Base-by-base conservation (phyloP, 345 rosid genomes). In the Punica granatum region DNA sequence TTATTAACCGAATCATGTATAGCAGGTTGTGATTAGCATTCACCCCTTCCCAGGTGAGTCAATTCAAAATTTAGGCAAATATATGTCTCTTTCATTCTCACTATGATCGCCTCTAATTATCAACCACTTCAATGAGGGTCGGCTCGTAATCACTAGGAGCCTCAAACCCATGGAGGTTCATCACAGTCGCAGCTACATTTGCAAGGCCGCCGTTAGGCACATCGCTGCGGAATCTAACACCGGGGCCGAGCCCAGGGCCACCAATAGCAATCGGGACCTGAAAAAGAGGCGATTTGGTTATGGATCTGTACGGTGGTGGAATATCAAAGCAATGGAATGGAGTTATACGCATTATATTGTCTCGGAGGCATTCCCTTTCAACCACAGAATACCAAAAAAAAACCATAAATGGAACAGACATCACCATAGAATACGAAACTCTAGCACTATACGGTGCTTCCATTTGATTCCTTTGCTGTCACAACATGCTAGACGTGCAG, bases 181-280 rank as follows among this genome's bases (percentile, higher is more conserved):
- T 86, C 73, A 94, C 86, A 0, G 98, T 91, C n/a, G 99, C 99
- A 69, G 95, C 97, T 34, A 94, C 96, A 70, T 94, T 94, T 4
- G 95, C 99, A 30, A 94, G 98, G 61, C 98, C 96, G 0, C 85
- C 90, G 14, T 25, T 60, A 0, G 84, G 84, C 42, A 94, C 67
- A 77, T 91, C 92, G 41, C 69, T 72, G 70, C 97, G 90, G 85
- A 86, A 86, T 72, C 83, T 84, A 9, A 80, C 90, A 69, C 90
- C 85, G 30, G 79, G 59, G 5, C 81, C 74, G 79, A 91, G 63
- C 35, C 97, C 97, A 9, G 95, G 92, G 56, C 97, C 99, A 67
- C 98, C 96, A 16, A 93, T 89, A 23, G 97, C 97, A 68, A 90
- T 75, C 19, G 97, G 98, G 58, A 93, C 98, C 98, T 90, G 41